These are phyloP conservation scores for Brettanomyces nanus DNA, from an alignment of 805 yeast species.

Conservation along the genomic window DNA sequence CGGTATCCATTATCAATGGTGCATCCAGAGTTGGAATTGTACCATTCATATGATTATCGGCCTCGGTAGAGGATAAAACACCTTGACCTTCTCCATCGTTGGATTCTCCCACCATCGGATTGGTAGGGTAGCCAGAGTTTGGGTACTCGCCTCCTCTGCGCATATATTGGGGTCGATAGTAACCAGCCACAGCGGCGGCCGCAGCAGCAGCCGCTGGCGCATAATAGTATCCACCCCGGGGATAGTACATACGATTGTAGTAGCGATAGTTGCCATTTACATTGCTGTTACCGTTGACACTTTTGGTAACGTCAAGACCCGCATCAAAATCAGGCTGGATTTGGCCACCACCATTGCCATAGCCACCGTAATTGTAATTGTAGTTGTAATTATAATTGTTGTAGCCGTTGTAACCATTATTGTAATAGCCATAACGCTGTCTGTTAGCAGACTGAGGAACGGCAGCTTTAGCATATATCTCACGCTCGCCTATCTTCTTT, in stretches of 20 bases:
- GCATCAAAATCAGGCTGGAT: neutral
- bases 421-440: neutral
- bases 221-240: constrained; percentile 1
- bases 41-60: neutral
- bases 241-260: neutral
- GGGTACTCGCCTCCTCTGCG: neutral
- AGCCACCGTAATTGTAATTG: constrained; percentile 3
- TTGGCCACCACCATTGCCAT: neutral
- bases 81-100: neutral
- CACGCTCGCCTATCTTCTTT: constrained; percentile 25
- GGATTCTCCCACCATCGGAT: neutral
- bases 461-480: constrained; percentile 45
- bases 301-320: neutral
- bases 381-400: constrained; percentile 2
- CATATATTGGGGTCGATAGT: neutral
- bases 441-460: constrained; percentile 28
- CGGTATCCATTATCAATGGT: neutral
- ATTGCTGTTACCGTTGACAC: neutral
- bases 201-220: constrained; percentile 7
- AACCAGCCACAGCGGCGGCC: constrained; percentile 6
- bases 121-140: neutral
- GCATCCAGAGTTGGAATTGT: neutral
- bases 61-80: neutral
- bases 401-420: constrained; percentile 9
- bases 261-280: neutral